These are phyloP conservation scores for Aspergillus unguis DNA, from an alignment of 2,329 filamentous ascomycete species.

Conservation along the genomic window DNA sequence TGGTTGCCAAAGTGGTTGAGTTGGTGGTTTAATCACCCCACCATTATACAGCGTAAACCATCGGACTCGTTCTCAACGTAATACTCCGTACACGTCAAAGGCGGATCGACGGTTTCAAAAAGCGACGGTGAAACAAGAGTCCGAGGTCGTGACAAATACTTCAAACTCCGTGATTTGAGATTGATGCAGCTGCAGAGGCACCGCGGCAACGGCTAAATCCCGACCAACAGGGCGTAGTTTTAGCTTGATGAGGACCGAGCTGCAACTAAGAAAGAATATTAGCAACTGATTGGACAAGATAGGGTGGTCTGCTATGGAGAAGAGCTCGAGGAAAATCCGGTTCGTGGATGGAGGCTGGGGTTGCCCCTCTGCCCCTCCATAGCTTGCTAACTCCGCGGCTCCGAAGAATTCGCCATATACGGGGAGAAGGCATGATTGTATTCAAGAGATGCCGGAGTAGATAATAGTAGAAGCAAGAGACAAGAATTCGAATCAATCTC, in stretches of 20 bases:
- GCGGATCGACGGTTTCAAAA: constrained; percentile 4
- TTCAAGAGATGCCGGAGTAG: no score
- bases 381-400: background rate
- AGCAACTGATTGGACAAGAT: background rate
- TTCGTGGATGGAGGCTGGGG: constrained; percentile 4
- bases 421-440: background rate
- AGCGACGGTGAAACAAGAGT: background rate
- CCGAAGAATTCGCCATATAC: background rate
- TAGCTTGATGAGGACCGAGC: background rate
- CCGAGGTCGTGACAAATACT: constrained; percentile 16
- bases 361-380: constrained; percentile 3
- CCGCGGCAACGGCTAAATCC: constrained; percentile 8
- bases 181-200: background rate
- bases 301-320: constrained; percentile 1
- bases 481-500: no score
- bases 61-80: background rate
- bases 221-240: background rate
- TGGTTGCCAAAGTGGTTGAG: background rate
- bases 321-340: constrained; percentile 4
- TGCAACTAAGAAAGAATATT: background rate
- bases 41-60: background rate
- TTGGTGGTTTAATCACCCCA: background rate
- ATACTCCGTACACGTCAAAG: background rate
- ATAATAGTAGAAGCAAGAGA: no score
- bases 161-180: constrained; percentile 9